Percentiles rank a stretch among this genome's conserved stretches.
phyloP scores from a whole-genome alignment of 2,329 filamentous ascomycete genomes.

The Phaeoacremonium minimum region DNA sequence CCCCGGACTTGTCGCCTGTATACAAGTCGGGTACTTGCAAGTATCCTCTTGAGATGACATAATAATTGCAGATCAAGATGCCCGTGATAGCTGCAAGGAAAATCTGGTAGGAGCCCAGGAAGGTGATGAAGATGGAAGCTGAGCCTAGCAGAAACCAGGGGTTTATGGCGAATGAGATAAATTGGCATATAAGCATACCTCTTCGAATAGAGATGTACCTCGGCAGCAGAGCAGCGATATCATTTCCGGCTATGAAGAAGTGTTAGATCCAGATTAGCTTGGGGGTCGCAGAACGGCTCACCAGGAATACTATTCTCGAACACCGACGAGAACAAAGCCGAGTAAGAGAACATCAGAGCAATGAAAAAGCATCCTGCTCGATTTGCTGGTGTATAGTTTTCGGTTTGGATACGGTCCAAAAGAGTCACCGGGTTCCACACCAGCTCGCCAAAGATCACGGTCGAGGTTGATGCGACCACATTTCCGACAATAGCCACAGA shows the following conservation, averaged over 20 bases:
- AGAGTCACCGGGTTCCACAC: constrained; percentile 8
- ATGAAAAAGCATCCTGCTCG: constrained; percentile 9
- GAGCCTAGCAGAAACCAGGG: constrained; percentile 17
- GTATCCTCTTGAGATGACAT: constrained; percentile 27
- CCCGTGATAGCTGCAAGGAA: constrained; percentile 36
- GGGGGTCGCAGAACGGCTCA: no score
- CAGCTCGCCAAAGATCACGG: constrained; percentile 13
- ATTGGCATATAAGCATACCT: constrained; percentile 27
- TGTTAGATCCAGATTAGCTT: constrained; percentile 19
- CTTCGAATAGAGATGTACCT: constrained; percentile 32
- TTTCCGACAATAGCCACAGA: constrained; percentile 32
- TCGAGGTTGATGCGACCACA: constrained; percentile 23
- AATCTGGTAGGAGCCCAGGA: constrained; percentile 35
- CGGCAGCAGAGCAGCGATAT: constrained; percentile 20
- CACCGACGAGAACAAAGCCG: neutral
- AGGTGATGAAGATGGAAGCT: constrained; percentile 30
- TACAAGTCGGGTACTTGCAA: constrained; percentile 28
- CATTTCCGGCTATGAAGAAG: constrained; percentile 32
- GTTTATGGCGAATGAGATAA: constrained; percentile 13
- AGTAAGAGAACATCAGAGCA: constrained; percentile 6
- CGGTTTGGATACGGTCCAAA: constrained; percentile 5
- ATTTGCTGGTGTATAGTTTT: constrained; percentile 3
- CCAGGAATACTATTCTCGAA: neutral
- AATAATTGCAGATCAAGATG: constrained; percentile 36
- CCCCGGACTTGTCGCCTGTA: neutral